Conservation (phyloP, 192 early-diverging fungal genomes). For the Powellomyces hirtus region DNA sequence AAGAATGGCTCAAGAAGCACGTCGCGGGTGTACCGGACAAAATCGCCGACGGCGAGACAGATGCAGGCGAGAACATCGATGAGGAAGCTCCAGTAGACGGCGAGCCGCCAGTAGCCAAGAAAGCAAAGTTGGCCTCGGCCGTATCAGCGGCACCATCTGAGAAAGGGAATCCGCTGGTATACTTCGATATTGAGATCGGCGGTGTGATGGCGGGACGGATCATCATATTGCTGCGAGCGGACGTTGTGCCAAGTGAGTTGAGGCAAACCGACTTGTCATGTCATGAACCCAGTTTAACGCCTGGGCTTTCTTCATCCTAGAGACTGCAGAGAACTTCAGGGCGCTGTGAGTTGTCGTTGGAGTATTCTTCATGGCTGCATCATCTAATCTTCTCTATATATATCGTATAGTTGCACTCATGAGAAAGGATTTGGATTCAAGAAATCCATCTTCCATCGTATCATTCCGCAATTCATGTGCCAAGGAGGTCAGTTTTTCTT, state of each 20-base stretch:
- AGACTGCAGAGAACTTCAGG: slow-evolving; percentile 91
- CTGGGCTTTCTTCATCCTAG: no score
- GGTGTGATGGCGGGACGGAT: slow-evolving; percentile 37
- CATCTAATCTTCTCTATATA: background rate
- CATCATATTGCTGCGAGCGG: slow-evolving; percentile 33
- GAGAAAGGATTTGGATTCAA: slow-evolving; percentile 83
- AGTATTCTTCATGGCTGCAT: background rate
- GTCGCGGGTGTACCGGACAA: slow-evolving; percentile 19
- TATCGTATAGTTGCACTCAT: slow-evolving; percentile 65
- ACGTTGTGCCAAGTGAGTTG: slow-evolving; percentile 38
- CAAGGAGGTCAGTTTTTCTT: slow-evolving; percentile 15
- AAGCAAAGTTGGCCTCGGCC: background rate
- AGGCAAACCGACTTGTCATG: no score
- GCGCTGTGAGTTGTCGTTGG: slow-evolving; percentile 54
- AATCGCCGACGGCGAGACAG: slow-evolving; percentile 11
- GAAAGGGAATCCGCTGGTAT: slow-evolving; percentile 41
- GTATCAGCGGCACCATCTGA: background rate
- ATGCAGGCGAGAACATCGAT: slow-evolving; percentile 11
- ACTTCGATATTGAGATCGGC: slow-evolving; percentile 47
- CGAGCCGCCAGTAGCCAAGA: slow-evolving; percentile 10
- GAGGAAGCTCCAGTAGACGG: slow-evolving; percentile 7
- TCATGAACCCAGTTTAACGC: no score
- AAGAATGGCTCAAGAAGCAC: slow-evolving; percentile 37
- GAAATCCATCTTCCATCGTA: slow-evolving; percentile 75
- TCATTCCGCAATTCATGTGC: slow-evolving; percentile 68